These are phyloP conservation scores for Trichoderma reesei DNA, from an alignment of 495 filamentous ascomycete genomes.

Conservation along the genomic window DNA sequence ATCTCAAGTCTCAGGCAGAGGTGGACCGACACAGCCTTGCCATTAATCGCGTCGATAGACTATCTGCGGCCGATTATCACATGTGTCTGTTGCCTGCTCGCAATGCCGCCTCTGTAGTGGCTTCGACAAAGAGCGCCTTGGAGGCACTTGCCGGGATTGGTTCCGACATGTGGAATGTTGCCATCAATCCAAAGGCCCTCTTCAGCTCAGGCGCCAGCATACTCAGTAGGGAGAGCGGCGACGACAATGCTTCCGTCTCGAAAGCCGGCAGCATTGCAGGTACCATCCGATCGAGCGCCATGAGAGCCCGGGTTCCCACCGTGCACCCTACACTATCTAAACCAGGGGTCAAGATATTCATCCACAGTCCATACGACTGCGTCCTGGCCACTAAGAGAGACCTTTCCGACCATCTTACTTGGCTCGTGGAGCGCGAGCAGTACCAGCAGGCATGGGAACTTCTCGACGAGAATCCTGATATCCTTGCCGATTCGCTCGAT, in stretches of 20 bases:
- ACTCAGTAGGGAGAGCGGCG: slow-evolving; percentile 57
- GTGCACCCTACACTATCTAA: slow-evolving; percentile 41
- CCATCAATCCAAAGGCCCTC: slow-evolving; percentile 70
- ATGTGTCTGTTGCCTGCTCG: slow-evolving; percentile 71
- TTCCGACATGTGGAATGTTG: slow-evolving; percentile 63
- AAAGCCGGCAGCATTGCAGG: slow-evolving; percentile 18
- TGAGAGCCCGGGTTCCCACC: slow-evolving; percentile 20
- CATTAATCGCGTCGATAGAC: slow-evolving; percentile 71
- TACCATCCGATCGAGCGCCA: slow-evolving; percentile 15
- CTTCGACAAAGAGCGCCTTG: slow-evolving; percentile 59
- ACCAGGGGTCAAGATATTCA: slow-evolving; percentile 82
- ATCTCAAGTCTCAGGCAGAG: slow-evolving; percentile 69
- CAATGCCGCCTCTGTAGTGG: slow-evolving; percentile 45
- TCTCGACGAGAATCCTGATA: slow-evolving; percentile 74
- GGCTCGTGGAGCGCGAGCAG: slow-evolving; percentile 67
- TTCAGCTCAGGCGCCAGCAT: slow-evolving; percentile 85
- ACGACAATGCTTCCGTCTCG: slow-evolving; percentile 26
- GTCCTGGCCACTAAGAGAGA: slow-evolving; percentile 79
- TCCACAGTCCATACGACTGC: slow-evolving; percentile 94
- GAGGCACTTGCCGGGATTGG: slow-evolving; percentile 53
- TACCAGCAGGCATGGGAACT: slow-evolving; percentile 85
- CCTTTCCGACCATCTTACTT: slow-evolving; percentile 69
- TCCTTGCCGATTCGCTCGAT: slow-evolving; percentile 35
- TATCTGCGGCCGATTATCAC: slow-evolving; percentile 91
- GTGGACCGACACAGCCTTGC: slow-evolving; percentile 69